Evolutionary conservation across 345 rosid genomes (phyloP).

Genomic region (Bruguiera gymnorhiza): DNA sequence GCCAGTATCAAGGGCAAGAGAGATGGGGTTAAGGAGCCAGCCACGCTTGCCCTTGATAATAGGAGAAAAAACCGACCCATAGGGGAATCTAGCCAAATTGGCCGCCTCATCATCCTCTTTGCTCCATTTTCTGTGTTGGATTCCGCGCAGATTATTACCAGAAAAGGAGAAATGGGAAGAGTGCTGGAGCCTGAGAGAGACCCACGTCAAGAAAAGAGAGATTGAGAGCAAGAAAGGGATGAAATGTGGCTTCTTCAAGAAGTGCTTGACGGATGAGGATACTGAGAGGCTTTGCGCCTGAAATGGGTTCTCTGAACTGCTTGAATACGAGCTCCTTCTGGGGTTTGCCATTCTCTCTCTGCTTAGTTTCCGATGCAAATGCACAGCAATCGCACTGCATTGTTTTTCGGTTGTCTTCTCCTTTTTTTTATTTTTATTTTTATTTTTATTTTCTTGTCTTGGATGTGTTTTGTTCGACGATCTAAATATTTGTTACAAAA

Average conservation of each 20-base stretch:
- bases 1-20: constrained; percentile 55
- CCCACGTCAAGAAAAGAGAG: constrained; percentile 70
- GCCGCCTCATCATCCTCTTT: constrained; percentile 46
- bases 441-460: no score
- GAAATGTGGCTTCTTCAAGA: constrained; percentile 76
- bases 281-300: constrained; percentile 31
- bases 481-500: no score
- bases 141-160: background rate
- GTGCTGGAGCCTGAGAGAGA: constrained; percentile 58
- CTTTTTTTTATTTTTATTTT: no score
- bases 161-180: constrained; percentile 37
- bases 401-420: no score
- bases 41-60: constrained; percentile 65
- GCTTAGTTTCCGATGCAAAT: no score
- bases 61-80: constrained; percentile 24
- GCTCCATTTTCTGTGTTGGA: constrained; percentile 20
- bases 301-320: constrained; percentile 34
- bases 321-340: constrained; percentile 39
- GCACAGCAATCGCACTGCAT: no score
- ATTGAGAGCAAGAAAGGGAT: constrained; percentile 64
- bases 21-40: constrained; percentile 69
- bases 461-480: no score
- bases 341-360: constrained; percentile 68
- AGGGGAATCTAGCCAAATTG: constrained; percentile 54
- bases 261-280: constrained; percentile 35